phyloP scores from a whole-genome alignment of 1,284 basidiomycete genomes.

The Moniliella sp. region DNA sequence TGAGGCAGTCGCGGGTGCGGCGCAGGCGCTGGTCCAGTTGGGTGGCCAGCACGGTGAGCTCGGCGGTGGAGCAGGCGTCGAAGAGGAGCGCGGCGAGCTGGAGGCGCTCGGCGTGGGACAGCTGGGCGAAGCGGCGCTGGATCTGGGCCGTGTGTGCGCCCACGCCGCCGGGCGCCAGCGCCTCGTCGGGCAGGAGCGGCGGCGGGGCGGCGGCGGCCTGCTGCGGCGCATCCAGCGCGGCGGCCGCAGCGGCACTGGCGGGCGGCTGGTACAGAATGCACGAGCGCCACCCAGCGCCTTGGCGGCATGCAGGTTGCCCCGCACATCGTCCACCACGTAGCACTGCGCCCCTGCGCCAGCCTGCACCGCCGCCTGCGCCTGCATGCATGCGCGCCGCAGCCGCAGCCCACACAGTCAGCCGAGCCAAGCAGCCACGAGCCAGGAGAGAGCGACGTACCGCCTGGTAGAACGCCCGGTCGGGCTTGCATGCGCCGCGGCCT shows the following conservation, averaged over 20 bases:
- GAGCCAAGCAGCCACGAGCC: too few species aligned
- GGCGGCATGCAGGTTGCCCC: conserved; percentile 19
- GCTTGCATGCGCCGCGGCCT: conserved; percentile 53
- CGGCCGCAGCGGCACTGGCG: too few species aligned
- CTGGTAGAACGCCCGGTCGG: conserved; percentile 39
- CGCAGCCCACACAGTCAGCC: too few species aligned
- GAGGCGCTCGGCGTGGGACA: conserved; percentile 7
- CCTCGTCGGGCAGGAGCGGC: too few species aligned
- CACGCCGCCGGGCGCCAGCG: too few species aligned
- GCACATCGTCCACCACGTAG: conserved; percentile 31
- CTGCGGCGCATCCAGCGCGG: too few species aligned
- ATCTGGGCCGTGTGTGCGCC: too few species aligned
- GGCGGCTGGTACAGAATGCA: conserved; percentile 25
- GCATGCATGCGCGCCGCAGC: too few species aligned
- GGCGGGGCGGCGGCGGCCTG: too few species aligned
- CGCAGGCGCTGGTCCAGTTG: conserved; percentile 57
- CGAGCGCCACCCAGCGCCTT: conserved; percentile 18
- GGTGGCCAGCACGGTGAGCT: conserved; percentile 11
- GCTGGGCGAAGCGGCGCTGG: conserved; percentile 6
- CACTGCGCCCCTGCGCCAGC: too few species aligned
- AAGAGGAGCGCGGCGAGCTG: conserved; percentile 13
- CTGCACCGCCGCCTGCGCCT: too few species aligned
- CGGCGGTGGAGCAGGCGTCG: conserved; percentile 13
- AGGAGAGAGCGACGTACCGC: conserved; percentile 3
- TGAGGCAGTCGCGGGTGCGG: conserved; percentile 58